Evolutionary conservation across 495 filamentous ascomycete genomes (phyloP).

Genomic region (Penicillium herquei): DNA sequence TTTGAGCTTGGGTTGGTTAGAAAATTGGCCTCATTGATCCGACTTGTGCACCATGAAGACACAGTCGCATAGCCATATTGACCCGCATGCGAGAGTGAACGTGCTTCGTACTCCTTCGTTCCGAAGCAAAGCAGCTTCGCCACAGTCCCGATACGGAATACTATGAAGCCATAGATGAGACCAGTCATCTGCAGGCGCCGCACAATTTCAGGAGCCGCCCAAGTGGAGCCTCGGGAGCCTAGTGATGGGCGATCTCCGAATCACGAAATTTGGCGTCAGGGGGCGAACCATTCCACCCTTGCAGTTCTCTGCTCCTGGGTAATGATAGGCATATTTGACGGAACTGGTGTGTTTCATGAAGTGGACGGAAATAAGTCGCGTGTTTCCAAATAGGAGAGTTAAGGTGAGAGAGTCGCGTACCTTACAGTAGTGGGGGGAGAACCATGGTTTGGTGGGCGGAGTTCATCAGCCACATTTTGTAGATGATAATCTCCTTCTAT

Average conservation of each 20-base stretch:
- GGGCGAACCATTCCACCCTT: neutral
- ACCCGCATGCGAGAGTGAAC: too few species aligned
- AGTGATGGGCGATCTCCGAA: neutral
- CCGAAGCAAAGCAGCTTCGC: too few species aligned
- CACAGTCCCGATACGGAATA: too few species aligned
- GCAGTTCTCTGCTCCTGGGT: neutral
- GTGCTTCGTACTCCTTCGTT: too few species aligned
- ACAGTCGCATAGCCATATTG: too few species aligned
- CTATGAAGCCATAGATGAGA: neutral
- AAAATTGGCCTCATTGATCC: too few species aligned
- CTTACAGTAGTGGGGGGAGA: constrained; percentile 16
- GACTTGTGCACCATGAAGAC: too few species aligned
- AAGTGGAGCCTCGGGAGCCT: constrained; percentile 18
- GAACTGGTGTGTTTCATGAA: neutral
- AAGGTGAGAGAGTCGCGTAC: constrained; percentile 2
- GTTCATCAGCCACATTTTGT: constrained; percentile 8
- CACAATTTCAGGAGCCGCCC: constrained; percentile 16
- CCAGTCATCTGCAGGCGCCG: constrained; percentile 1
- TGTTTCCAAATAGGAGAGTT: neutral
- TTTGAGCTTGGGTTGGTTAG: too few species aligned
- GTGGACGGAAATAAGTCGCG: neutral
- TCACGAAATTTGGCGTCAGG: constrained; percentile 4
- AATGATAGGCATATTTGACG: neutral
- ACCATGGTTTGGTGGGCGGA: constrained; percentile 11
- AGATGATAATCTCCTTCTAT: constrained; percentile 10